phyloP scores from a whole-genome alignment of 257 asterid genomes.

The Nyctanthes arbortristis region DNA sequence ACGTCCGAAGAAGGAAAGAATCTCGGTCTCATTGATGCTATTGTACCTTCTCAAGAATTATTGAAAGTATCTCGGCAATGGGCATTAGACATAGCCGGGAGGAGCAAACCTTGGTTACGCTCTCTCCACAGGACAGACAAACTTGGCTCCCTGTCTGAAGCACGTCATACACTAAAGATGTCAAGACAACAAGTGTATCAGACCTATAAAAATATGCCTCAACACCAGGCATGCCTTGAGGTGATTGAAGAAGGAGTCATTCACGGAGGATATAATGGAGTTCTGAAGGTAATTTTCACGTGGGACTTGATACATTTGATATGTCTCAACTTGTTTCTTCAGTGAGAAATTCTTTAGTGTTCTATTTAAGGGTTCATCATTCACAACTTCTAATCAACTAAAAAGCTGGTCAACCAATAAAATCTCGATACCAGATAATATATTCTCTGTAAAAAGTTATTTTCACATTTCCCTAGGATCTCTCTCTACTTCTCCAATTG shows the following conservation, averaged over 20 bases:
- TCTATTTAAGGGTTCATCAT: too few relatives aligned
- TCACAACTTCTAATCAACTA: too few relatives aligned
- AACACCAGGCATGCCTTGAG: conserved; percentile 89
- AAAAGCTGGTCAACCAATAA: too few relatives aligned
- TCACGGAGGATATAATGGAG: conserved; percentile 91
- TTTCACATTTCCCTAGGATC: too few relatives aligned
- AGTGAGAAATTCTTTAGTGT: conserved; percentile 8
- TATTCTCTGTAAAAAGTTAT: too few relatives aligned
- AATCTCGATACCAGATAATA: too few relatives aligned
- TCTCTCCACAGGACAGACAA: conserved; percentile 82
- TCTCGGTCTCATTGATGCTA: conserved; percentile 85
- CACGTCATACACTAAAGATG: conserved; percentile 46
- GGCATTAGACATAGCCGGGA: conserved; percentile 82
- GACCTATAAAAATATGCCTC: conserved; percentile 75
- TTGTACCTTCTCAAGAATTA: conserved; percentile 71
- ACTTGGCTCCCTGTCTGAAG: conserved; percentile 77
- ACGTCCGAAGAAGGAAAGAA: conserved; percentile 86
- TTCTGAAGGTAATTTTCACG: conserved; percentile 61
- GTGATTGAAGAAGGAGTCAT: conserved; percentile 85
- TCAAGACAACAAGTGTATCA: conserved; percentile 77
- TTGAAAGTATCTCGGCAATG: conserved; percentile 69
- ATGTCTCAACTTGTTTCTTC: conserved; percentile 19
- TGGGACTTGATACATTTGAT: conserved; percentile 21
- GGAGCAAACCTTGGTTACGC: conserved; percentile 86
- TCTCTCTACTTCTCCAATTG: too few relatives aligned